phyloP scores from a whole-genome alignment of 257 asterid genomes.

The Solanum rostratum region DNA sequence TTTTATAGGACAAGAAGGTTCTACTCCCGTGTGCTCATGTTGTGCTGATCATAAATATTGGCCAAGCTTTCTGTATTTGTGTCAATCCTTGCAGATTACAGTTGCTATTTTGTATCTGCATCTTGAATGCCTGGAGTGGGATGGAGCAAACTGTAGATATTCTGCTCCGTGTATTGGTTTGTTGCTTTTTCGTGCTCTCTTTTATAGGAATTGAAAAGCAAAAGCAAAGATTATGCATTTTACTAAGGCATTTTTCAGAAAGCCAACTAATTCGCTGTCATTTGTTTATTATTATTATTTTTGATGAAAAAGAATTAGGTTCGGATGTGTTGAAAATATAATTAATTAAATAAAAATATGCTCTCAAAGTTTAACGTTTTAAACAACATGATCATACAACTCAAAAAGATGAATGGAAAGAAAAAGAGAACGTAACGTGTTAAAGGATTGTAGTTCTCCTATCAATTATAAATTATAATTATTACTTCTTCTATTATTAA shows the following conservation, averaged over 20 bases:
- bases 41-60: conserved; percentile 7
- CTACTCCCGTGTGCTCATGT: conserved; percentile 23
- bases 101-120: neutral
- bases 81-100: neutral
- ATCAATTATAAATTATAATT: no score
- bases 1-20: conserved; percentile 41
- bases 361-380: no score
- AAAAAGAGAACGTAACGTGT: no score
- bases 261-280: neutral
- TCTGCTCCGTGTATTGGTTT: neutral
- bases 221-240: neutral
- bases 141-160: neutral
- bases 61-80: neutral
- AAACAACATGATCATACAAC: no score
- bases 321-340: no score
- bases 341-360: no score
- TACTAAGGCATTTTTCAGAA: neutral
- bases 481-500: no score
- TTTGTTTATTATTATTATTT: neutral
- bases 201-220: neutral
- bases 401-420: no score
- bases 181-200: neutral
- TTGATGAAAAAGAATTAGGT: neutral
- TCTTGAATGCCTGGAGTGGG: neutral
- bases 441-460: no score